Conservation (phyloP, 345 rosid genomes). For the Eucalyptus camaldulensis region DNA sequence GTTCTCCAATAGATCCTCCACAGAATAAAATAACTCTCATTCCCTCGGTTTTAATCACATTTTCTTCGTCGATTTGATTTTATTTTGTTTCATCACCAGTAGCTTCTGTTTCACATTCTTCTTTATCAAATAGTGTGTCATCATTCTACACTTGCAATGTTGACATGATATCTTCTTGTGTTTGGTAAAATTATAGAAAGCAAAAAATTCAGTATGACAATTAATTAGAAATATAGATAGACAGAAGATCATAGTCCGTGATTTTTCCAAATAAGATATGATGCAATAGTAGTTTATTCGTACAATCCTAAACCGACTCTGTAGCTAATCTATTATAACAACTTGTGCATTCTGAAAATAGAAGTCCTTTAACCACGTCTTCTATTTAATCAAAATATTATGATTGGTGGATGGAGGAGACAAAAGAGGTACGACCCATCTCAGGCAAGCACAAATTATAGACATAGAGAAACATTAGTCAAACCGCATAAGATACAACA, state of each 20-base stretch:
- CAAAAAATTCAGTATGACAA: not conserved
- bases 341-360: too few relatives aligned
- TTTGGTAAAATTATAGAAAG: not conserved
- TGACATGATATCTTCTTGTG: rapidly evolving
- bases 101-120: not conserved
- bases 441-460: too few relatives aligned
- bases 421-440: too few relatives aligned
- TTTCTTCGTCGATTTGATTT: not conserved
- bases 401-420: too few relatives aligned
- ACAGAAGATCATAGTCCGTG: rapidly evolving
- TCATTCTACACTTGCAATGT: not conserved
- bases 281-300: not conserved
- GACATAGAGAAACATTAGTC: too few relatives aligned
- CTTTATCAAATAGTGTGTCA: not conserved
- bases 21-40: too few relatives aligned
- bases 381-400: too few relatives aligned
- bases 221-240: not conserved
- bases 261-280: too few relatives aligned
- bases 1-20: too few relatives aligned
- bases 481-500: too few relatives aligned
- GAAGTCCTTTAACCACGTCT: too few relatives aligned
- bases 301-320: not conserved
- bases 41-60: too few relatives aligned
- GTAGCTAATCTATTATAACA: not conserved
- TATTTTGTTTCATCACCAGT: not conserved